Base-by-base conservation (phyloP, 768 basidiomycete genomes). In the Baorangia bicolor region DNA sequence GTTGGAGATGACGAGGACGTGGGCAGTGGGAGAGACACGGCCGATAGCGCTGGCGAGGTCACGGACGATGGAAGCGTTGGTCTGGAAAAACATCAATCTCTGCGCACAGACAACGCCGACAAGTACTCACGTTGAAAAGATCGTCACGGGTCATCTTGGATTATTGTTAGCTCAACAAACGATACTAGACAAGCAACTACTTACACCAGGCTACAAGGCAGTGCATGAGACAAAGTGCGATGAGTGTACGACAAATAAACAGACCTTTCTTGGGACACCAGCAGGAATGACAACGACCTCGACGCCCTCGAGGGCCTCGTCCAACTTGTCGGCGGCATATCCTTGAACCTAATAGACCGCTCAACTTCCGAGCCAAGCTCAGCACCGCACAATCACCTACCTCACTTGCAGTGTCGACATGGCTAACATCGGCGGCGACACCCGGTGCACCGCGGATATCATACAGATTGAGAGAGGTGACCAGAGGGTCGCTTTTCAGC, bases 221-320 rank as follows among this genome's bases (percentile, higher is more conserved):
- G 65, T 61, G 50, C 61, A 64, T 66, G 46, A 78, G 65, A 66
- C 63, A 53, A 52, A 1, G 38, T 34, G 27, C 11, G 54, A 31
- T 5, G 1, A 21, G 14, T 46, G 44, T 37, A 42, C 43, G 35
- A 23, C 33, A 25, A 48, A 20, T 42, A 31, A 25, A 65, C 74
- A 66, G 69, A 94, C 94, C 86, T 99, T 99, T 73, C 97, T 83
- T 62, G 97, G 97, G 59, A 99, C 96, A 84, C 97, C 97, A 75
- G 97, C 97, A 56, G 97, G 97, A 71, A 98, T 97, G 60, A 98
- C 90, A 62, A 98, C 87, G 59, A 98, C 90, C 74, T 98, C 81
- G 56, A 84, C 89, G 60, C 88, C 95, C 57, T 92, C 86, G 57
- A 99, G 84, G 20, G 97, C 94, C 65, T 85, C 81, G 73, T 94